Evolutionary conservation across 1,284 basidiomycete species (phyloP).

Genomic region (Macrocystidia cucumis): DNA sequence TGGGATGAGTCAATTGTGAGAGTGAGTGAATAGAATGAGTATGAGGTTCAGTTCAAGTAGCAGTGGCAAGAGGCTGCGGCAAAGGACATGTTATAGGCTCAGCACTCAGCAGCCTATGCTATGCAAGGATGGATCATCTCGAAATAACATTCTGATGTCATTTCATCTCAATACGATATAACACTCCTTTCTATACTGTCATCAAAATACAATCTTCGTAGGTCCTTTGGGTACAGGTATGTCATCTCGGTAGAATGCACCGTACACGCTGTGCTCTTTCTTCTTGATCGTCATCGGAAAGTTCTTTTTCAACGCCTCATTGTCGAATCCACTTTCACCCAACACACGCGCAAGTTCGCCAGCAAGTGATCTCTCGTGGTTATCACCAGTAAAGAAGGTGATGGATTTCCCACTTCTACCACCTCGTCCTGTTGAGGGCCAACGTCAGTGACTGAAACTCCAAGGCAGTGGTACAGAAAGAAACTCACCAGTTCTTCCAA

Average conservation of each 20-base stretch:
- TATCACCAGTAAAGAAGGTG: conserved; percentile 94
- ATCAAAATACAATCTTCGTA: conserved; percentile 81
- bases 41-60: too few relatives aligned
- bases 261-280: conserved; percentile 81
- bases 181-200: conserved; percentile 8
- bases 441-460: conserved; percentile 7
- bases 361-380: conserved; percentile 81
- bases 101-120: background rate
- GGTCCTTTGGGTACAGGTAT: conserved; percentile 69
- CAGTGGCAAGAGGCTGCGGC: background rate
- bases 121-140: conserved; percentile 12
- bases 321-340: conserved; percentile 80
- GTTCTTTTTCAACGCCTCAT: conserved; percentile 73
- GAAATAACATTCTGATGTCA: conserved; percentile 12
- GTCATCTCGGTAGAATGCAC: conserved; percentile 82
- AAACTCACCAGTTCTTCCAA: conserved; percentile 79
- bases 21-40: too few relatives aligned
- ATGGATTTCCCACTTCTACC: conserved; percentile 89
- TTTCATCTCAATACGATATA: conserved; percentile 2
- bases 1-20: too few relatives aligned
- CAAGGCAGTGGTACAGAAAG: conserved; percentile 7
- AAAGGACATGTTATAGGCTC: background rate
- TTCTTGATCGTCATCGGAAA: conserved; percentile 99
- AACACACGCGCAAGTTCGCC: conserved; percentile 93
- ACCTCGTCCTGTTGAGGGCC: conserved; percentile 66